Conservation (phyloP, 352 stramenopile species). For the Blastocystis sp. region DNA sequence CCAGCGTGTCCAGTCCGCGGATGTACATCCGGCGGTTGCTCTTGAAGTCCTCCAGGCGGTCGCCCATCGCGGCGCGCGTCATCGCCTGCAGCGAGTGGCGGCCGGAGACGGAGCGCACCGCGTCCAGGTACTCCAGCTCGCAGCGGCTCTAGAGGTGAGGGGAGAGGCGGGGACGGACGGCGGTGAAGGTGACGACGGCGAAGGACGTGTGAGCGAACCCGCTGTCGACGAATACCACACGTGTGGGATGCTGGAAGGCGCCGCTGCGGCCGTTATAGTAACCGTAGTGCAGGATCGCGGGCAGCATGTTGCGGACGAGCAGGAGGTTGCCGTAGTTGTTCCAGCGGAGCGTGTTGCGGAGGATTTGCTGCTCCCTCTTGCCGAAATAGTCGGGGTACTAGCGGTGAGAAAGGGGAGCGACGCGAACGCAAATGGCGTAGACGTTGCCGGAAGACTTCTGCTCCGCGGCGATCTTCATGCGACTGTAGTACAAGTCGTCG, state of each 20-base stretch:
- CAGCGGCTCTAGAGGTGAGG: neutral
- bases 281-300: neutral
- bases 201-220: neutral
- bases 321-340: neutral
- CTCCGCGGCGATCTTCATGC: neutral
- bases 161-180: neutral
- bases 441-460: neutral
- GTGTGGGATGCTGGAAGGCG: neutral
- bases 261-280: neutral
- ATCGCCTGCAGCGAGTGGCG: neutral
- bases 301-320: neutral
- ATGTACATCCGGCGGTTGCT: neutral
- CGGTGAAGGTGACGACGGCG: neutral
- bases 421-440: neutral
- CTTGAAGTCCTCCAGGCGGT: neutral
- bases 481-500: conserved; percentile 3
- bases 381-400: conserved; percentile 22
- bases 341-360: neutral
- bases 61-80: neutral
- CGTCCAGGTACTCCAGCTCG: neutral
- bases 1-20: neutral
- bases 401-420: neutral
- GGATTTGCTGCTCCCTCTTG: neutral
- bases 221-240: conserved; percentile 1
- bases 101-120: neutral